Evolutionary conservation across 768 basidiomycete genomes (phyloP), one percentile per base, ranked within the genome.

Genomic region (Collybiopsis luxurians): DNA sequence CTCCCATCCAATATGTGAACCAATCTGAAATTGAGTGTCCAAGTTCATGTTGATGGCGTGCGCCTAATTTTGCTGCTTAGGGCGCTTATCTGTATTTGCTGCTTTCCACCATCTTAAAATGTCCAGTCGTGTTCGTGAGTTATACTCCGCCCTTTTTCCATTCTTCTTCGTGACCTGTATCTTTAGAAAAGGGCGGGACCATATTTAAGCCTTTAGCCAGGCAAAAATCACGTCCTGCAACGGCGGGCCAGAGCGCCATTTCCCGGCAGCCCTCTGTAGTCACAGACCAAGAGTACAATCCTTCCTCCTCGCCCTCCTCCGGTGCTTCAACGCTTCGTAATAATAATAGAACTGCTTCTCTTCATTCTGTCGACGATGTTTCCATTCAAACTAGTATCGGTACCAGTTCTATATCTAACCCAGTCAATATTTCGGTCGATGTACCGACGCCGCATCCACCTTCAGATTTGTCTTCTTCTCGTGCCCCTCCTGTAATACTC

Each of bases 141-240:
- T 17, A 24, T 27, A 15, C 49, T 54, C 51, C 55, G 40, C 12
- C 19, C 44, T 17, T 17, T 39, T 43, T 45, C 28, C 30, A 24
- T 34, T 46, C 24, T 6, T n/a, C 51, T 27, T 56, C n/a, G 27
- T 45, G 42, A 53, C 60, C n/a, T n/a, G n/a, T 54, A 46, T 61
- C 2, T 51, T 39, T 48, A 91, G 89, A 90, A 66, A 91, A 91
- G 66, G 89, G 89, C 15, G 75, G 79, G 7, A 78, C 84, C 4
- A 68, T 89, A 53, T 91, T 91, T 62, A 81, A 79, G 64, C 89
- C 89, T n/a, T 76, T 87, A 3, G 75, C 72, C 13, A 86, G 84
- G 65, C 70, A 80, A 9, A 76, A 86, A 46, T 63, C 78, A 13
- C 82, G 85, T 26, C 64, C 72, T 45, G 60, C 62, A 10, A 42